These are phyloP conservation scores for Fomitopsis betulina DNA, from an alignment of 1,284 basidiomycete genomes.

Conservation along the genomic window DNA sequence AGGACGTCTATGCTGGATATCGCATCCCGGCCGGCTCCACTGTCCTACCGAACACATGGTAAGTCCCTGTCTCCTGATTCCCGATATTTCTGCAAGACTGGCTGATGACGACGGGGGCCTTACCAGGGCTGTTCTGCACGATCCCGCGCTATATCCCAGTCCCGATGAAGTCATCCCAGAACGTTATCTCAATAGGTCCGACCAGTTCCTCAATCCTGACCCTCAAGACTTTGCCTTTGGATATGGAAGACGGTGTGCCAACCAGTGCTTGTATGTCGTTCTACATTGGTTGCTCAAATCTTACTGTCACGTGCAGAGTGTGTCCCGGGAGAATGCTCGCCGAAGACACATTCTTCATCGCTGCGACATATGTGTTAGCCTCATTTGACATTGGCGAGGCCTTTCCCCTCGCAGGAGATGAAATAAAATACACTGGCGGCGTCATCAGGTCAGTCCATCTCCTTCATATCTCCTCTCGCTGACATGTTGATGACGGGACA, in stretches of 20 bases:
- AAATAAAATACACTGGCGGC: neutral
- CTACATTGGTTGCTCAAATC: neutral
- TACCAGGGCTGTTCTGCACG: constrained; percentile 17
- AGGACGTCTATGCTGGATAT: constrained; percentile 26
- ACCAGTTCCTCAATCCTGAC: constrained; percentile 16
- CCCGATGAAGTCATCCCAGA: constrained; percentile 27
- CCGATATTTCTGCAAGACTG: too few species aligned
- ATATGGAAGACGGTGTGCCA: constrained; percentile 21
- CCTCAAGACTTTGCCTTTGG: constrained; percentile 24
- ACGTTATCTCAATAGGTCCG: constrained; percentile 17
- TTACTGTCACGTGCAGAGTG: neutral
- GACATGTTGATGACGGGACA: neutral
- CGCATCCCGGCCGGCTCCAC: constrained; percentile 25
- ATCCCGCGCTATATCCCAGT: constrained; percentile 22
- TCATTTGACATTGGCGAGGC: constrained; percentile 11
- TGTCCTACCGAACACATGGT: constrained; percentile 24
- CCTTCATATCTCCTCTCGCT: too few species aligned
- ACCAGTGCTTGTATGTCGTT: neutral
- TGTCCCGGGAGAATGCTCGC: constrained; percentile 13
- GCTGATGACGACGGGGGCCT: neutral
- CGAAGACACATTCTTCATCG: constrained; percentile 13
- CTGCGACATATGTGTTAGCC: constrained; percentile 10
- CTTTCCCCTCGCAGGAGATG: neutral
- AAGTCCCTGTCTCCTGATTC: neutral
- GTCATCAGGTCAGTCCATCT: neutral